Evolutionary conservation across 208 protist genomes (phyloP), one percentile per base, ranked within the genome.

Genomic region (Acanthamoeba culbertsoni): DNA sequence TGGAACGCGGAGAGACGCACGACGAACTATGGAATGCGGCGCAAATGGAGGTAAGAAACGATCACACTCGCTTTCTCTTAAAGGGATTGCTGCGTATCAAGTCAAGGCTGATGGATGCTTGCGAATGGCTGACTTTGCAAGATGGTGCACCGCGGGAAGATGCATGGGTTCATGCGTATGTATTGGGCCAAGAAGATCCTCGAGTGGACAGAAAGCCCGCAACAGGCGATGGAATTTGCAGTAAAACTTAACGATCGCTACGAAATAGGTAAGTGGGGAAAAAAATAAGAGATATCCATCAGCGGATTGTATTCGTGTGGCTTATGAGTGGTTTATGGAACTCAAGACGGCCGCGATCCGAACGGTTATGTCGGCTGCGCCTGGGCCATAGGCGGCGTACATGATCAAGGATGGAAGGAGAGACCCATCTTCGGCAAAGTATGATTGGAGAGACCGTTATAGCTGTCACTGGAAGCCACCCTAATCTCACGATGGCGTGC

Each of bases 101-200:
- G n/a, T n/a, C n/a, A n/a, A n/a, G n/a, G n/a, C n/a, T n/a, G n/a
- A n/a, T n/a, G n/a, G n/a, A n/a, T n/a, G n/a, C n/a, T n/a, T n/a
- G n/a, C n/a, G n/a, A n/a, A 59, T 59, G 51, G 51, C 23, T 14
- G 23, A 59, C 51, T 59, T 59, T 14, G 23, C 51, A 14, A 59
- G 51, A 93, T 96, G 68, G 92, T 95, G 42, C 40, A 35, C 31
- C 31, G 14, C n/a, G 95, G 95, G 40, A 96, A 96, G 73, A 96
- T 96, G 95, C 95, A 96, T 91, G 95, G 95, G 18, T 96, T 94
- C 91, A 93, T 96, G 93, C 84, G 95, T 5, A 96, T 96, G 95
- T 96, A 96, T 45, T 96, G 95, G 95, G 94, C 95, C 1, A 96
- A 96, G 94, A 96, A 96, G 62, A 96, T 96, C 31, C 86, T 96